Evolutionary conservation across 176 grass and related monocot species (phyloP).

Genomic region (Rhynchospora pubera): DNA sequence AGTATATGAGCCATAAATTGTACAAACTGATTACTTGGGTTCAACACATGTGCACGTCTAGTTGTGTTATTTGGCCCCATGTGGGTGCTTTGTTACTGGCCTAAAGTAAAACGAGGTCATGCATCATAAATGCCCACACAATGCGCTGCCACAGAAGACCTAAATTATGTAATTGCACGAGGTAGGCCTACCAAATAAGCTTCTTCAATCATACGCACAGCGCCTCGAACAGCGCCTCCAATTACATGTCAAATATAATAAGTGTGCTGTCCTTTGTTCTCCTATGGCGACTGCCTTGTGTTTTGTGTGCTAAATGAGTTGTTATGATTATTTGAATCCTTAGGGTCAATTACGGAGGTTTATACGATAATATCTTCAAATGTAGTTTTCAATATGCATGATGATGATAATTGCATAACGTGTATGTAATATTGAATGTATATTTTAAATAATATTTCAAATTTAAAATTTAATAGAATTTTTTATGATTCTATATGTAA

Average conservation of each 20-base stretch:
- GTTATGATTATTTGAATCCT: neutral
- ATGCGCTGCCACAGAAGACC: neutral
- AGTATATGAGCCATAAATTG: neutral
- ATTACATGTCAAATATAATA: neutral
- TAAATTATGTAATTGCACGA: neutral
- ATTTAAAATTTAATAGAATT: too few relatives aligned
- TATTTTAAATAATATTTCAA: too few relatives aligned
- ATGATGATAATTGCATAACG: too few relatives aligned
- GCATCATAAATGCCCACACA: neutral
- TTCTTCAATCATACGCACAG: neutral
- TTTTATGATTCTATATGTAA: too few relatives aligned
- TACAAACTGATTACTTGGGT: neutral
- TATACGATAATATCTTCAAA: too few relatives aligned
- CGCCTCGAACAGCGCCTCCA: neutral
- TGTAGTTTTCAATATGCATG: too few relatives aligned
- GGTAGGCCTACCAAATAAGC: neutral
- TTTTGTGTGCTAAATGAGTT: neutral
- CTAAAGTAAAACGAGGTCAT: neutral
- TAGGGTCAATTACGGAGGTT: too few relatives aligned
- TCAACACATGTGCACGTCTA: neutral
- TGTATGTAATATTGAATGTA: too few relatives aligned
- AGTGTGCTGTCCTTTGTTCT: neutral
- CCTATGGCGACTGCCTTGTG: neutral
- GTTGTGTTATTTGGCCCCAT: neutral
- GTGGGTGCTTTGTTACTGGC: neutral